Conservation (phyloP, 495 filamentous ascomycete species). For the Aspergillus panamensis region DNA sequence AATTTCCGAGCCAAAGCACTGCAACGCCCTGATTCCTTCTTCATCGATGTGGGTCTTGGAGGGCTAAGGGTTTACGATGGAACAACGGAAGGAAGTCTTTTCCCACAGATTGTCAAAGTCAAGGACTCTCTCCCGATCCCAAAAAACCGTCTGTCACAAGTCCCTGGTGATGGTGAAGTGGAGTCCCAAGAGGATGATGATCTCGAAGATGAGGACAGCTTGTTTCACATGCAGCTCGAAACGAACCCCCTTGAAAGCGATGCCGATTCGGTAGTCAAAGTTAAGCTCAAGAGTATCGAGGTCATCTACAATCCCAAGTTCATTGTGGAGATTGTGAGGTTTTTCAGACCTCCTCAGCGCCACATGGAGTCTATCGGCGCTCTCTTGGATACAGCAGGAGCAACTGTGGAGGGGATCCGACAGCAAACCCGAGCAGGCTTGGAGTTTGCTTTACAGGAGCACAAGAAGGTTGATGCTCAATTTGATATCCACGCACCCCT, state of each 20-base stretch:
- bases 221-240: slow-evolving; percentile 90
- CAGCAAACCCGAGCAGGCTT: slow-evolving; percentile 94
- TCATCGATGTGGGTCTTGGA: slow-evolving; percentile 82
- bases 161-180: slow-evolving; percentile 59
- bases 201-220: slow-evolving; percentile 61
- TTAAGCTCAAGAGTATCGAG: slow-evolving; percentile 92
- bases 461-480: slow-evolving; percentile 96
- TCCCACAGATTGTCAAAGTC: slow-evolving; percentile 88
- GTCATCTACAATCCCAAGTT: slow-evolving; percentile 96
- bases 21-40: slow-evolving; percentile 83
- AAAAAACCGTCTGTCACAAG: slow-evolving; percentile 41
- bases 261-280: slow-evolving; percentile 82
- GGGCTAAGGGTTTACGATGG: slow-evolving; percentile 94
- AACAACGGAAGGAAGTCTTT: slow-evolving; percentile 84
- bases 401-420: slow-evolving; percentile 87
- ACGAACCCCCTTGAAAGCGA: slow-evolving; percentile 91
- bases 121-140: slow-evolving; percentile 70
- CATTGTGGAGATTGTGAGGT: slow-evolving; percentile 80
- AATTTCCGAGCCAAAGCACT: slow-evolving; percentile 84
- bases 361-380: slow-evolving; percentile 98
- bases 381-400: slow-evolving; percentile 88
- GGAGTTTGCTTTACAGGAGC: slow-evolving; percentile 93
- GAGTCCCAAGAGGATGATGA: slow-evolving; percentile 52
- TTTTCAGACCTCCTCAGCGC: slow-evolving; percentile 91
- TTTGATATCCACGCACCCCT: slow-evolving; percentile 93